A percentile compares a stretch with the other conserved stretches of the same genome.
Evolutionary conservation across 805 yeast species (phyloP).

Genomic region (Candida dajiaensis): DNA sequence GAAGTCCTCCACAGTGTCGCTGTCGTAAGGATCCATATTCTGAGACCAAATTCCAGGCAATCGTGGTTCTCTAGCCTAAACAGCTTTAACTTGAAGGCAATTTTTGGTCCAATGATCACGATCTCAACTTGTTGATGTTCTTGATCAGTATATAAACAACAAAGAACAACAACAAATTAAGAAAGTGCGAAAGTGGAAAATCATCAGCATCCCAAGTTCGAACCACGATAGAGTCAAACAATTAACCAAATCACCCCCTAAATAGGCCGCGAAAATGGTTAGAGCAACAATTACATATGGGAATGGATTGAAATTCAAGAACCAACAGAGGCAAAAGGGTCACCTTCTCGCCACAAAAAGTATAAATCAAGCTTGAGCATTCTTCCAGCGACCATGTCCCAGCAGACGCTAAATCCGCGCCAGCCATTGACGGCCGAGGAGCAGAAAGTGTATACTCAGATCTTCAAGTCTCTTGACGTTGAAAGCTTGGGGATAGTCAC

Average conservation of each 20-base stretch:
- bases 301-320: not conserved
- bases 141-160: no score
- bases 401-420: constrained; percentile 13
- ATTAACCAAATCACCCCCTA: no score
- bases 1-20: constrained; percentile 6
- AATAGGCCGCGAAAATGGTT: not conserved
- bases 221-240: not conserved
- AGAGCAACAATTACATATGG: not conserved
- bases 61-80: no score
- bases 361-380: not conserved
- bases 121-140: no score
- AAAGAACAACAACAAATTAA: no score
- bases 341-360: not conserved
- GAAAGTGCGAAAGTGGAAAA: no score
- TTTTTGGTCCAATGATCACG: no score
- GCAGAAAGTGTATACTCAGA: constrained; percentile 60
- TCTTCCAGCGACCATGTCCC: constrained; percentile 6
- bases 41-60: no score
- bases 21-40: not conserved
- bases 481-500: constrained; percentile 77
- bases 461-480: constrained; percentile 75
- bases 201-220: not conserved
- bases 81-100: no score
- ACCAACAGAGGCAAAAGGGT: no score
- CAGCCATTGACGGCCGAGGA: constrained; percentile 64